These are phyloP conservation scores for Fremontodendron californicum DNA, from an alignment of 345 rosid genomes.

Conservation along the genomic window DNA sequence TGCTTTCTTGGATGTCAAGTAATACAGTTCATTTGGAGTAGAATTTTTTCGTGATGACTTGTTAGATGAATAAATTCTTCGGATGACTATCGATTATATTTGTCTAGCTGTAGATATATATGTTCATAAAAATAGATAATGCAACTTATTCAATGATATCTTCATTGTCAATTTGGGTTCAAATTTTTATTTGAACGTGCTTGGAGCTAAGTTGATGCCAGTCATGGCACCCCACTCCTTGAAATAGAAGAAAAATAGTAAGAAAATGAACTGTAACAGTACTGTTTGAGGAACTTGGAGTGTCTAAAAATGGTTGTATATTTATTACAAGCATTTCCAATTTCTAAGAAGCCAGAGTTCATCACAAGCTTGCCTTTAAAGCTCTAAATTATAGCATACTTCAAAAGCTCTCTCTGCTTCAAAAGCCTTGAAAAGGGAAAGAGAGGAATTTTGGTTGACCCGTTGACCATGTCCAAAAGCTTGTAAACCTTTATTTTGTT, in stretches of 20 bases:
- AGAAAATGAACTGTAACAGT: background rate
- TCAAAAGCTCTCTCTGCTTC: too few relatives aligned
- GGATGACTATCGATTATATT: background rate
- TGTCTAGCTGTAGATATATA: background rate
- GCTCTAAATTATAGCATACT: too few relatives aligned
- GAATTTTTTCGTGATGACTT: too few relatives aligned
- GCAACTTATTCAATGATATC: background rate
- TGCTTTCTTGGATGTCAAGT: too few relatives aligned
- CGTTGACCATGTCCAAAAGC: background rate
- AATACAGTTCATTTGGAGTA: too few relatives aligned
- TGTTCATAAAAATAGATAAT: background rate
- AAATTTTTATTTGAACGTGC: background rate
- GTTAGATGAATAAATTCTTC: too few relatives aligned
- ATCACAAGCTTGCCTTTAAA: too few relatives aligned
- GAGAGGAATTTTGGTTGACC: background rate
- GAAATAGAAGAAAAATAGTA: background rate
- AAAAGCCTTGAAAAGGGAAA: too few relatives aligned
- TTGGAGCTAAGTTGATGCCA: background rate
- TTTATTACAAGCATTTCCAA: background rate
- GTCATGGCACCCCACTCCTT: background rate
- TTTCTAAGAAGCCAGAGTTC: background rate
- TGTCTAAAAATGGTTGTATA: background rate
- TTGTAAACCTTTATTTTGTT: background rate
- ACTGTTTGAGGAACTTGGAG: background rate
- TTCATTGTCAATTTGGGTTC: background rate